A percentile compares a stretch with the other conserved stretches of the same genome.
Conservation (phyloP, 352 stramenopile genomes). For the Blastocystis sp. region DNA sequence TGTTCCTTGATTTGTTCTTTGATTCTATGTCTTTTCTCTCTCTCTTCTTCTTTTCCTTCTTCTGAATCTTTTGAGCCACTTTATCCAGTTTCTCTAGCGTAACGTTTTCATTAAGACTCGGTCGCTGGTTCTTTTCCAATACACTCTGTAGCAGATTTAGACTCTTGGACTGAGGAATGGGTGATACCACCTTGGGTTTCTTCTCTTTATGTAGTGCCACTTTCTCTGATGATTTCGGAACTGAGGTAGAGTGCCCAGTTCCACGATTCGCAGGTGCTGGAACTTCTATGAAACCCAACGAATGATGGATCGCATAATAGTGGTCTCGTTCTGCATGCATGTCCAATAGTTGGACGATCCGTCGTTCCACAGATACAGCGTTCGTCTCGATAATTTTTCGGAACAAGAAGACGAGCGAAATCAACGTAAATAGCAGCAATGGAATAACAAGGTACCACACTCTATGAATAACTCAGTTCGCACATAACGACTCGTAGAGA, state of each 20-base stretch:
- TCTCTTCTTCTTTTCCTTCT: slow-evolving; percentile 12
- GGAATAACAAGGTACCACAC: background rate
- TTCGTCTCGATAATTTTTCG: background rate
- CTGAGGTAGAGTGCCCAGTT: background rate
- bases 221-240: background rate
- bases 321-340: background rate
- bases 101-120: background rate
- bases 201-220: background rate
- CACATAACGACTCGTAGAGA: background rate
- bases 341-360: background rate
- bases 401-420: slow-evolving; percentile 12
- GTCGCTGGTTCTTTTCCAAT: background rate
- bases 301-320: background rate
- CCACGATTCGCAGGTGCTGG: background rate
- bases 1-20: background rate
- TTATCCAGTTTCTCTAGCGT: background rate
- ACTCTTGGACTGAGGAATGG: background rate
- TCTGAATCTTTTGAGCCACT: background rate
- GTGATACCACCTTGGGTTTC: background rate
- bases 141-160: background rate
- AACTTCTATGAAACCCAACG: background rate
- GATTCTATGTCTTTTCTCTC: background rate
- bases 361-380: background rate
- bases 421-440: background rate
- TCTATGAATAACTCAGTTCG: background rate